phyloP scores from a whole-genome alignment of 2,329 filamentous ascomycete species.

The Exophiala bonariae region DNA sequence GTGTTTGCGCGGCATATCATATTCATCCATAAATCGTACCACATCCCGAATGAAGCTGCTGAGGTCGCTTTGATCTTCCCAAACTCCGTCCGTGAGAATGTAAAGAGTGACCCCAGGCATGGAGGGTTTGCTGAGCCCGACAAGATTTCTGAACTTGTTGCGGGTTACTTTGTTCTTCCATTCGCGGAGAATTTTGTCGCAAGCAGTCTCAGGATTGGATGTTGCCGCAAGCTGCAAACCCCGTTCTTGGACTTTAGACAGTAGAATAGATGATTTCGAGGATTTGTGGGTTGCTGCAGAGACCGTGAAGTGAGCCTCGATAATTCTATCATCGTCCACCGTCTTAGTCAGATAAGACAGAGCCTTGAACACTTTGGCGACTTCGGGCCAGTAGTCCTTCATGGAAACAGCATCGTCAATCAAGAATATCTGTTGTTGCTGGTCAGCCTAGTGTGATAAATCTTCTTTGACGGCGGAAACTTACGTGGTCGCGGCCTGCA shows the following conservation, averaged over 20 bases:
- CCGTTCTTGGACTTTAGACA: no score
- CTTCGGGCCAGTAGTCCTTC: conserved; percentile 11
- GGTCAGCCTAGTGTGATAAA: background rate
- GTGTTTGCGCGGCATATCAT: background rate
- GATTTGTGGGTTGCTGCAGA: no score
- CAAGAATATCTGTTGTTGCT: conserved; percentile 29
- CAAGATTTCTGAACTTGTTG: background rate
- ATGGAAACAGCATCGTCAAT: conserved; percentile 33
- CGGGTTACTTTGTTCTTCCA: conserved; percentile 8
- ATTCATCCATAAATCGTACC: conserved; percentile 4
- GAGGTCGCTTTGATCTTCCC: conserved; percentile 4
- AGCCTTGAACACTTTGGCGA: background rate
- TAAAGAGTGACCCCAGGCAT: conserved; percentile 7
- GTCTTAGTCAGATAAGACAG: conserved; percentile 13
- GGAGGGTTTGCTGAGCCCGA: no score
- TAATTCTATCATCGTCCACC: conserved; percentile 5
- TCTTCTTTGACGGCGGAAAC: conserved; percentile 2
- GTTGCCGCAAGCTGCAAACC: no score
- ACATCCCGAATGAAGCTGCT: background rate
- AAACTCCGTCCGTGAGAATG: conserved; percentile 14
- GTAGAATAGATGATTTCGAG: no score
- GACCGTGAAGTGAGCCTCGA: no score
- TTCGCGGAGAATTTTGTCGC: conserved; percentile 9
- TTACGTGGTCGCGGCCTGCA: conserved; percentile 31
- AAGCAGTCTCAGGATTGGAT: no score